phyloP scores from a whole-genome alignment of 805 yeast genomes.

The Saturnispora galanensis region DNA sequence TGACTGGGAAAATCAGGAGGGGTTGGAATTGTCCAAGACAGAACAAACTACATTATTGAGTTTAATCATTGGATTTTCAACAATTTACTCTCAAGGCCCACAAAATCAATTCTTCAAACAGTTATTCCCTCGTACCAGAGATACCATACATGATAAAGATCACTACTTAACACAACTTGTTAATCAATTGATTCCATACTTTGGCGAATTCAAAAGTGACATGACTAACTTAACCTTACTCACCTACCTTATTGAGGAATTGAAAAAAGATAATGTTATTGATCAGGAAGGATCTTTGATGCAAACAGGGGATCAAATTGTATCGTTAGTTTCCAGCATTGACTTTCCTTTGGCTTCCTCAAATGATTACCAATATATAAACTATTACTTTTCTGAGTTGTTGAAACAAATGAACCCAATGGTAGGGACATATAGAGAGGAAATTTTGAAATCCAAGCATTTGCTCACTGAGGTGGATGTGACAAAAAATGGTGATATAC shows the following conservation, averaged over 20 bases:
- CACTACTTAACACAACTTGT: slow-evolving; percentile 13
- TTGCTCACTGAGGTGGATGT: background rate
- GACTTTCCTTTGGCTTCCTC: slow-evolving; percentile 6
- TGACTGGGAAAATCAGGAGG: slow-evolving; percentile 24
- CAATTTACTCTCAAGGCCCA: slow-evolving; percentile 23
- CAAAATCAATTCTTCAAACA: slow-evolving; percentile 13
- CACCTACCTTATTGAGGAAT: background rate
- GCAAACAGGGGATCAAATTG: background rate
- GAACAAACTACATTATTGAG: slow-evolving; percentile 29
- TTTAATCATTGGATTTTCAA: slow-evolving; percentile 32
- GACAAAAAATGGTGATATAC: background rate
- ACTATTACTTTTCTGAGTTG: slow-evolving; percentile 14
- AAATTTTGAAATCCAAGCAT: slow-evolving; percentile 2
- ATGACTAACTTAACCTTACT: slow-evolving; percentile 11
- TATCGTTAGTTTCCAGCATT: slow-evolving; percentile 5
- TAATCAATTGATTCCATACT: slow-evolving; percentile 3
- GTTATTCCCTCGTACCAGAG: slow-evolving; percentile 12
- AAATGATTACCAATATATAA: slow-evolving; percentile 11
- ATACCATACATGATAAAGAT: slow-evolving; percentile 5
- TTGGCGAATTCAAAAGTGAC: slow-evolving; percentile 9
- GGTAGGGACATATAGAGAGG: slow-evolving; percentile 2
- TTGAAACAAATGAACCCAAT: slow-evolving; percentile 13
- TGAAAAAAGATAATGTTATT: slow-evolving; percentile 1
- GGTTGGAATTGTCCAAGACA: slow-evolving; percentile 17
- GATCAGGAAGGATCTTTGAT: slow-evolving; percentile 3